Percentiles rank a stretch among this genome's conserved stretches.
phyloP scores from a whole-genome alignment of 306 rosid species.

The Chamaecrista fasciculata region DNA sequence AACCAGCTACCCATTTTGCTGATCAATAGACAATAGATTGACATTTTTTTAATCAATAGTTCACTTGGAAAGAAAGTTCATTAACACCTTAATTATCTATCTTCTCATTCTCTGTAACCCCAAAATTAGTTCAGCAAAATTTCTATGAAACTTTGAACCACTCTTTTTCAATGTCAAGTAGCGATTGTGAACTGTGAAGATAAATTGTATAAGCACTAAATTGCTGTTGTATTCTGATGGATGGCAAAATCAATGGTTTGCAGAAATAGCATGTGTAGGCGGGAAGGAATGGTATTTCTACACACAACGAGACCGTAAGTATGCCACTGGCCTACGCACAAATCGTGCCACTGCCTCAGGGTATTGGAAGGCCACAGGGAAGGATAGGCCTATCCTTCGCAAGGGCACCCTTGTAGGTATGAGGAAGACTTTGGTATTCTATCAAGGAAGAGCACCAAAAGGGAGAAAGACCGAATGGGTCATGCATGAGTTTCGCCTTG shows the following conservation, averaged over 20 bases:
- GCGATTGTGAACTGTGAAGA: neutral
- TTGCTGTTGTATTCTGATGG: neutral
- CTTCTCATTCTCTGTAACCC: conserved; percentile 21
- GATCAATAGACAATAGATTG: conserved; percentile 27
- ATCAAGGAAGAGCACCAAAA: conserved; percentile 96
- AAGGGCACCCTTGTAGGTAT: conserved; percentile 74
- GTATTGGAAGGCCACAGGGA: conserved; percentile 97
- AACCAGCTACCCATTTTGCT: no score
- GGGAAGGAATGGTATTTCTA: conserved; percentile 94
- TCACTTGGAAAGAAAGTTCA: conserved; percentile 22
- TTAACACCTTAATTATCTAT: conserved; percentile 21
- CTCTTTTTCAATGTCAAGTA: neutral
- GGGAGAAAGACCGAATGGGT: conserved; percentile 91
- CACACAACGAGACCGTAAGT: conserved; percentile 76
- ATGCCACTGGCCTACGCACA: conserved; percentile 82
- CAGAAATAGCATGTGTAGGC: conserved; percentile 83
- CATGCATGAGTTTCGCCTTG: conserved; percentile 89
- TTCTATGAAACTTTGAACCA: no score
- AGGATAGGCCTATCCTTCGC: conserved; percentile 59
- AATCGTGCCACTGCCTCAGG: conserved; percentile 92
- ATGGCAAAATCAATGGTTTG: neutral
- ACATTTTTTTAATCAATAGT: conserved; percentile 26
- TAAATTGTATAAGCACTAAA: neutral
- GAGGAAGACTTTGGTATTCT: conserved; percentile 92
- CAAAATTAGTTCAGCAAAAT: neutral